Conservation (phyloP, 306 rosid genomes). For the Trifolium dubium region DNA sequence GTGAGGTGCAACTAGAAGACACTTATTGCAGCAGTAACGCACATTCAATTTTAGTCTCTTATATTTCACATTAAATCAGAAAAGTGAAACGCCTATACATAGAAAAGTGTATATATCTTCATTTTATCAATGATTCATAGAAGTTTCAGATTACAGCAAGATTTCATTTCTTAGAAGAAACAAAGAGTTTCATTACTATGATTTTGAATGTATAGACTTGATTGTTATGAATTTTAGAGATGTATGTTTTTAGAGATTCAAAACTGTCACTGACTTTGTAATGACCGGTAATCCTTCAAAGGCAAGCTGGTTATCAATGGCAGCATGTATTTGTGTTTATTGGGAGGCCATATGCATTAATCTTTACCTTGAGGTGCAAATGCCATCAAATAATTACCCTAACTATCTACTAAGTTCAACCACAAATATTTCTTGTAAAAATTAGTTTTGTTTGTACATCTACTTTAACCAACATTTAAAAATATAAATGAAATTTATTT, state of each 20-base stretch:
- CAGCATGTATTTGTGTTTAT: too few relatives aligned
- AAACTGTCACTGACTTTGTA: background rate
- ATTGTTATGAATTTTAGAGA: background rate
- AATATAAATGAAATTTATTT: too few relatives aligned
- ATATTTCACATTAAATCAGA: background rate
- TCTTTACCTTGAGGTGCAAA: too few relatives aligned
- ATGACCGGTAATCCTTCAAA: background rate
- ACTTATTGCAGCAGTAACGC: slow-evolving; percentile 29
- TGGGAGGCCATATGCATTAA: too few relatives aligned
- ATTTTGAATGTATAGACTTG: background rate
- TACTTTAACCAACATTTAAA: too few relatives aligned
- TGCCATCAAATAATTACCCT: too few relatives aligned
- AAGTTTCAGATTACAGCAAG: background rate
- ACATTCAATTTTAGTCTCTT: slow-evolving; percentile 25
- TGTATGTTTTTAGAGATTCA: background rate
- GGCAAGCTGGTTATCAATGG: too few relatives aligned
- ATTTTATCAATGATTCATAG: background rate
- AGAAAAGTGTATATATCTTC: slow-evolving; percentile 9
- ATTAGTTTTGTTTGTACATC: too few relatives aligned
- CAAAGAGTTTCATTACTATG: background rate
- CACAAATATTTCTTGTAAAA: too few relatives aligned
- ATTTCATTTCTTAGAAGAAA: background rate
- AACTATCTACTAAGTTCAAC: too few relatives aligned
- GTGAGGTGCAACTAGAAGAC: slow-evolving; percentile 35
- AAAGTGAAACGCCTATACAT: slow-evolving; percentile 9